Percentiles rank a stretch among this genome's conserved stretches.
Evolutionary conservation across 441 rosid genomes (phyloP).

Genomic region (Raphanus hybrid): DNA sequence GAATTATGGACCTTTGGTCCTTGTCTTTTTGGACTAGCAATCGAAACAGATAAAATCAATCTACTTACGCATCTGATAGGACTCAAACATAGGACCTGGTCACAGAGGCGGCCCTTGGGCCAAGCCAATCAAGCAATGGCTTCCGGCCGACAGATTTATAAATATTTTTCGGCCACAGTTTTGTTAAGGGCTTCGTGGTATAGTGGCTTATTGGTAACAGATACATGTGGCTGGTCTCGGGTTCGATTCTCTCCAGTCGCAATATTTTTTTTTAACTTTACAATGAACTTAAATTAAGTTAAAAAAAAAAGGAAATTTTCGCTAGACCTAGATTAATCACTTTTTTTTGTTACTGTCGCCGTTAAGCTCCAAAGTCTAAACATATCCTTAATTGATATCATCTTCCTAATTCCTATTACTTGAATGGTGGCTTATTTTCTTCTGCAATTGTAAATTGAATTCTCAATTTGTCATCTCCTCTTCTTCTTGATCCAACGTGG

Average conservation of each 20-base stretch:
- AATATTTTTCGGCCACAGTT: not conserved
- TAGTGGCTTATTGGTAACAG: not conserved
- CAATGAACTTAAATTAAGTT: no score
- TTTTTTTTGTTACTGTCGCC: not conserved
- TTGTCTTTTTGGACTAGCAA: not conserved
- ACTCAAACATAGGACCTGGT: constrained; percentile 4
- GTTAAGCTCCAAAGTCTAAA: not conserved
- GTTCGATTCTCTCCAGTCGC: not conserved
- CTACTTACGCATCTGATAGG: not conserved
- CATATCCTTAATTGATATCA: not conserved
- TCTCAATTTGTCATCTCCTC: no score
- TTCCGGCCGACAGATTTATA: not conserved
- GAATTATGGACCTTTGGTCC: constrained; percentile 2
- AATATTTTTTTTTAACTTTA: no score
- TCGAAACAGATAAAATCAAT: not conserved
- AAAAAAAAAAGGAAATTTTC: no score
- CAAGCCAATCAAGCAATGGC: not conserved
- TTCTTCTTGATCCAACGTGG: no score
- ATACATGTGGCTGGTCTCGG: not conserved
- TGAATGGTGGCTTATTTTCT: no score
- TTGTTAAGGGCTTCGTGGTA: not conserved
- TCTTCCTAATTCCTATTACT: not conserved
- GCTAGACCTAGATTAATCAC: not conserved
- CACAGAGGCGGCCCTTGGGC: not conserved
- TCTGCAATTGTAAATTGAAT: no score